Percentiles rank a stretch among this genome's conserved stretches.
Evolutionary conservation across 192 early-diverging fungal genomes (phyloP).

Genomic region (Coemansia aciculifera): DNA sequence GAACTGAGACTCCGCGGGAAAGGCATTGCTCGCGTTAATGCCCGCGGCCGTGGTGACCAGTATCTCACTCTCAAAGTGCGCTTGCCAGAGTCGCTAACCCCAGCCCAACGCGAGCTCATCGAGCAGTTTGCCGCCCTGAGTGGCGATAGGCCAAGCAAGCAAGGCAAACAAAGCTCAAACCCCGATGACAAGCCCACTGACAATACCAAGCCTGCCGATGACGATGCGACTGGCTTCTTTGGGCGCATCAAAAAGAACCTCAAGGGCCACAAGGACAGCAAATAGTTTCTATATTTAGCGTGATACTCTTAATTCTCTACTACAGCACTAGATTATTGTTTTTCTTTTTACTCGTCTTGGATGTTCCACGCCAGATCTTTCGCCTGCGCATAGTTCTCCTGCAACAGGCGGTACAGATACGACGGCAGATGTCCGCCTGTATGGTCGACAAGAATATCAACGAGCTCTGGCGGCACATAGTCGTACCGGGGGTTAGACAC

Average conservation of each 20-base stretch:
- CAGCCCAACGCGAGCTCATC: conserved; percentile 60
- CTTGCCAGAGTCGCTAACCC: conserved; percentile 64
- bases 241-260: conserved; percentile 56
- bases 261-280: conserved; percentile 50
- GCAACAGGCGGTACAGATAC: conserved; percentile 76
- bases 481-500: conserved; percentile 88
- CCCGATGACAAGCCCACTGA: neutral
- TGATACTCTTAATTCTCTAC: neutral
- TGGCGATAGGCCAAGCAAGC: neutral
- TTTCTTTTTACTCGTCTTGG: conserved; percentile 21
- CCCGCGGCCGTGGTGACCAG: conserved; percentile 79
- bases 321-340: neutral
- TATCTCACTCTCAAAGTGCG: conserved; percentile 82
- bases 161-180: neutral
- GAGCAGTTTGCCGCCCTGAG: conserved; percentile 58
- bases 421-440: conserved; percentile 76
- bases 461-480: conserved; percentile 88
- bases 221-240: conserved; percentile 51
- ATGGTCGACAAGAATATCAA: conserved; percentile 89
- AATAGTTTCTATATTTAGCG: conserved; percentile 7
- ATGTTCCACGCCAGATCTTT: conserved; percentile 49
- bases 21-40: conserved; percentile 68
- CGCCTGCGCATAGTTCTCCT: conserved; percentile 58
- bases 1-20: conserved; percentile 73
- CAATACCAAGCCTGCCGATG: neutral